Evolutionary conservation across 2,329 filamentous ascomycete genomes (phyloP), one percentile per base, ranked within the genome.

Genomic region (Claviceps pusilla): DNA sequence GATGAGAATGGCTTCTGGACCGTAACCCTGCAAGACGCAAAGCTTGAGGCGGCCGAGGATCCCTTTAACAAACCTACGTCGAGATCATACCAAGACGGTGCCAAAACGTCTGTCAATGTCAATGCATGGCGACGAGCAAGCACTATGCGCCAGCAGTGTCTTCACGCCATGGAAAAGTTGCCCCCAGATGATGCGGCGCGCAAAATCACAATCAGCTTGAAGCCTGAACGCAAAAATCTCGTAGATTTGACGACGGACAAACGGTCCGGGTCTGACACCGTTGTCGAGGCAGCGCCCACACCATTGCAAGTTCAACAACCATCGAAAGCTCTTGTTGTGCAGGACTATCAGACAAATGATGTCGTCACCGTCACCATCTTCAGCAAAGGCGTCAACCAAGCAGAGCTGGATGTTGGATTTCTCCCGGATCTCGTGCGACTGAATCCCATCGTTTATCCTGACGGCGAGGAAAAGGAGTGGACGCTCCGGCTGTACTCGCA

Each of bases 401-500:
- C 70, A 19, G 64, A 64, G 47, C 66, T 77, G 31, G 54, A 66
- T 42, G 66, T 76, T 3, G 61, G 70, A 7, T 71, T 67, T 51
- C 55, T 55, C 1, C 58, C 63, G 1, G 57, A 53, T 1, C 59
- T 58, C 4, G 67, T 69, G 5, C 57, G 56, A 0, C 55, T 71
- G 0, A 55, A 66, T 42, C 58, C 61, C 1, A 41, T 70, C 9
- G 57, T 68, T 19, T 68, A 68, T 42, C 69, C 69, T 1, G 68
- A 61, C 35, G 75, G 78, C 46, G 86, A 79, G 59, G 75, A 79
- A 57, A 83, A 80, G 63, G 76, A 74, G 1, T 75, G 89, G 47
- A 76, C 82, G 19, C 82, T 77, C 3, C 58, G 86, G 6, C 78
- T 91, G 3, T 89, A 77, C 66, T 80, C 77, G 14, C 66, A 76